Percentiles rank a stretch among this genome's conserved stretches.
Conservation (phyloP, 2,329 filamentous ascomycete genomes). For the Emericellopsis atlantica region DNA sequence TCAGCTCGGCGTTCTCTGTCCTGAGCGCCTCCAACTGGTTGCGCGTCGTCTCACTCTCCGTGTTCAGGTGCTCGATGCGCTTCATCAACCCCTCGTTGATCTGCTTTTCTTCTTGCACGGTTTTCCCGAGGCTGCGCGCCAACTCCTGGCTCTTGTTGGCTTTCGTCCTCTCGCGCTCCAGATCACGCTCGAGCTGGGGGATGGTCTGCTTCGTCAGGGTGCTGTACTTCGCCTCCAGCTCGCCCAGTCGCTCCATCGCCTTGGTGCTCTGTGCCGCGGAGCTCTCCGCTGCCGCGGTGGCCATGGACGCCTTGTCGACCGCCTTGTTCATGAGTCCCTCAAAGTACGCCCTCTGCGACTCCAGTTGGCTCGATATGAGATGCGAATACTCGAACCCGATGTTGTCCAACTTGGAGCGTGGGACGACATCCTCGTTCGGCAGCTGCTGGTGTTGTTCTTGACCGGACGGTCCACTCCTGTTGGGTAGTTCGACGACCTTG, state of each 20-base stretch:
- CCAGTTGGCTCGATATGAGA: constrained; percentile 81
- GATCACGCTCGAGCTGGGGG: constrained; percentile 58
- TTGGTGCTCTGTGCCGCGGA: constrained; percentile 38
- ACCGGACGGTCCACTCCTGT: constrained; percentile 21
- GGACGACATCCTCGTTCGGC: constrained; percentile 54
- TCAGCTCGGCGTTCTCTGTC: constrained; percentile 57
- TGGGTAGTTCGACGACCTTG: constrained; percentile 82
- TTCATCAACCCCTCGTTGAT: constrained; percentile 71
- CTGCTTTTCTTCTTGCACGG: constrained; percentile 76
- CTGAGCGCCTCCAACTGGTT: constrained; percentile 44
- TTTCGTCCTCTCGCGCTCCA: constrained; percentile 54
- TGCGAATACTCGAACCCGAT: constrained; percentile 94
- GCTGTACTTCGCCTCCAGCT: constrained; percentile 33
- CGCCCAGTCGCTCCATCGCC: constrained; percentile 33
- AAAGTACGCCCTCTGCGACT: constrained; percentile 86
- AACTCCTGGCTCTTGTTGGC: constrained; percentile 63
- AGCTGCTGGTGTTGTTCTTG: constrained; percentile 17
- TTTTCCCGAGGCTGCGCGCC: constrained; percentile 61
- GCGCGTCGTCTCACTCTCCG: constrained; percentile 44
- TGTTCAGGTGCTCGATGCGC: constrained; percentile 63
- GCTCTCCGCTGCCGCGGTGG: constrained; percentile 52
- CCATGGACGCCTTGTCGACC: constrained; percentile 75
- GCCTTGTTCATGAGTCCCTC: constrained; percentile 85
- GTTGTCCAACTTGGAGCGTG: constrained; percentile 55
- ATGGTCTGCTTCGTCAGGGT: constrained; percentile 43